Evolutionary conservation across 2,329 filamentous ascomycete species (phyloP).

Genomic region (Fusarium ramigenum): DNA sequence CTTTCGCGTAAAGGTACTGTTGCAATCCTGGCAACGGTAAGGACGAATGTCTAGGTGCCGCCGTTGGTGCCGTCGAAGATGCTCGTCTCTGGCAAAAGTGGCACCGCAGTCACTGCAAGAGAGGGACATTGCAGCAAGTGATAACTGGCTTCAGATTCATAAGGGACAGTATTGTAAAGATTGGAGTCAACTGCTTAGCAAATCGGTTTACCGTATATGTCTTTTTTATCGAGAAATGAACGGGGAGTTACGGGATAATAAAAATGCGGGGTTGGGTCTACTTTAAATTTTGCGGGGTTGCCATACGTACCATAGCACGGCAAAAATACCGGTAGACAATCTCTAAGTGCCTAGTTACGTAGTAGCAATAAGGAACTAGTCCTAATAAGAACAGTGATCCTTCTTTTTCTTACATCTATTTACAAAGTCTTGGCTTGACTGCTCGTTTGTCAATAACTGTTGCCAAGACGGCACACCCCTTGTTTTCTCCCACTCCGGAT

Average conservation of each 20-base stretch:
- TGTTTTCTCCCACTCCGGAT: neutral
- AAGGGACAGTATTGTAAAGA: neutral
- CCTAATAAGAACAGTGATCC: neutral
- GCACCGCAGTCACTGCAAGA: neutral
- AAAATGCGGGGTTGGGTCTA: neutral
- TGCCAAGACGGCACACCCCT: neutral
- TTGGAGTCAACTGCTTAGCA: neutral
- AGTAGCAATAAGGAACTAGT: neutral
- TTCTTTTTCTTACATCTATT: neutral
- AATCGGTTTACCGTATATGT: neutral
- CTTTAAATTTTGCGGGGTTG: neutral
- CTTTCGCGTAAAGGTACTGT: neutral
- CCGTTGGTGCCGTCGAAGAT: neutral
- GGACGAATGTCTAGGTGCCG: neutral
- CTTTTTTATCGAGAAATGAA: too few relatives aligned
- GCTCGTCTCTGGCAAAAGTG: neutral
- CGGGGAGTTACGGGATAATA: neutral
- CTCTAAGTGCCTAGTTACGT: neutral
- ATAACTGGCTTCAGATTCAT: too few relatives aligned
- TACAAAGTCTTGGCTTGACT: neutral
- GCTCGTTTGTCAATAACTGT: neutral
- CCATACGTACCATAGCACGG: neutral
- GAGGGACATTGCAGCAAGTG: neutral
- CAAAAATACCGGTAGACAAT: neutral
- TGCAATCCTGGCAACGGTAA: neutral